Base-by-base conservation (phyloP, 306 rosid genomes). In the Alnus glutinosa region DNA sequence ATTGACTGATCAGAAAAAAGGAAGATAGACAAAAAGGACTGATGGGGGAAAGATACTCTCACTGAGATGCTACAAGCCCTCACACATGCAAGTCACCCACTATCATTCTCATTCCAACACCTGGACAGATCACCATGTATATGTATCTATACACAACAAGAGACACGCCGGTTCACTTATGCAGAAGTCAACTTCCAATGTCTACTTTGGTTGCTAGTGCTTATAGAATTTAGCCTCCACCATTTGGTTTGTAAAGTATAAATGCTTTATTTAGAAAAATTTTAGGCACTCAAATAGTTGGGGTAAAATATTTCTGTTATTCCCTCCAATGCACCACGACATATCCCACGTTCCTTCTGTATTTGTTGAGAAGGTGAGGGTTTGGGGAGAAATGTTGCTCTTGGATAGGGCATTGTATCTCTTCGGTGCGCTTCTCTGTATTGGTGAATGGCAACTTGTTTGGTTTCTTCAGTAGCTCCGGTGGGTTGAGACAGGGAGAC, bases 61-160 rank as follows among this genome's bases (percentile, higher is more conserved):
- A 49, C 14, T 57, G 32, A 57, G 63, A 57, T 57, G 63, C 63
- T 57, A 19, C 34, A n/a, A 57, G 34, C 63, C 34, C 4, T 19
- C 34, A 57, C 23, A 14, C 42, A 12, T 13, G 50, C 62, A 51
- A 66, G 51, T 37, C 55, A 16, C 30, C 30, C 70, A 55, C 59
- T 48, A 9, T 55, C 36, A n/a, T 7, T 59, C 46, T 18, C 15
- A 61, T 55, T 62, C 67, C 23, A n/a, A 23, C 4, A 9, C 58
- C 37, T 49, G 42, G 82, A 62, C 32, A 23, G 68, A 62, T 62
- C 68, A 62, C 68, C 5, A 62, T 62, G 9, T 32, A 32, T 62
- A 62, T 62, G 37, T 11, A 11, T 30, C 14, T 30, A 30, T 61
- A 61, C 30, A 11, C 37, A 61, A 28, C 37, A 30, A 23, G 67